A percentile compares a stretch with the other conserved stretches of the same genome.
These are phyloP conservation scores for Leccinum subfulvum DNA, from an alignment of 1,284 basidiomycete species.

Conservation along the genomic window DNA sequence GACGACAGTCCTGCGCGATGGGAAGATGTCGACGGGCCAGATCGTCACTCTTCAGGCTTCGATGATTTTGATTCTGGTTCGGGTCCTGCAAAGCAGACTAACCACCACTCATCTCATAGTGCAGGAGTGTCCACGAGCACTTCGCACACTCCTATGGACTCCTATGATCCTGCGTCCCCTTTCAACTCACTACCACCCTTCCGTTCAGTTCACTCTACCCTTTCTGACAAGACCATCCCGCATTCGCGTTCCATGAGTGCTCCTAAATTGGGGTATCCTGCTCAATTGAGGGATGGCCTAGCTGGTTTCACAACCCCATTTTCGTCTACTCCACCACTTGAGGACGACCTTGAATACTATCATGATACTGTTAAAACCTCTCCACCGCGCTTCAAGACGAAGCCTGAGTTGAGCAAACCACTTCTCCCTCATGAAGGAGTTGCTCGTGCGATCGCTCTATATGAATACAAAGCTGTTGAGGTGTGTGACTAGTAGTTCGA, in stretches of 20 bases:
- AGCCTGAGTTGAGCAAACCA: constrained; percentile 49
- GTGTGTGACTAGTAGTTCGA: constrained; percentile 35
- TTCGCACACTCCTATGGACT: constrained; percentile 18
- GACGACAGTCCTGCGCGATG: constrained; percentile 9
- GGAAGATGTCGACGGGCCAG: constrained; percentile 14
- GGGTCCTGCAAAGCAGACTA: constrained; percentile 32
- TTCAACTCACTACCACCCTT: constrained; percentile 37
- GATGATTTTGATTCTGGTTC: constrained; percentile 36
- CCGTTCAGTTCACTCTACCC: constrained; percentile 20
- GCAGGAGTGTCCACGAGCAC: constrained; percentile 14
- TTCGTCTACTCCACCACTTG: constrained; percentile 22
- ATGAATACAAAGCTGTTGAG: constrained; percentile 73
- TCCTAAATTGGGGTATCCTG: constrained; percentile 15
- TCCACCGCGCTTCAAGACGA: constrained; percentile 42
- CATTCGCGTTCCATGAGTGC: constrained; percentile 42
- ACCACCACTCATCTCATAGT: constrained; percentile 24
- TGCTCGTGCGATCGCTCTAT: constrained; percentile 77
- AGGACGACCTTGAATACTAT: constrained; percentile 17
- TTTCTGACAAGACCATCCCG: constrained; percentile 27
- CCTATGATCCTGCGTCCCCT: constrained; percentile 33
- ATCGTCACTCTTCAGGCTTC: constrained; percentile 21
- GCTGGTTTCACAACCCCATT: constrained; percentile 29
- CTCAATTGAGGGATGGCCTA: constrained; percentile 4
- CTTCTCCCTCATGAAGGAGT: constrained; percentile 56
- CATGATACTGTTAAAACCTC: constrained; percentile 10